A percentile compares a stretch with the other conserved stretches of the same genome.
phyloP scores from a whole-genome alignment of 2,329 filamentous ascomycete genomes.

The Fusarium brevicatenulatum region DNA sequence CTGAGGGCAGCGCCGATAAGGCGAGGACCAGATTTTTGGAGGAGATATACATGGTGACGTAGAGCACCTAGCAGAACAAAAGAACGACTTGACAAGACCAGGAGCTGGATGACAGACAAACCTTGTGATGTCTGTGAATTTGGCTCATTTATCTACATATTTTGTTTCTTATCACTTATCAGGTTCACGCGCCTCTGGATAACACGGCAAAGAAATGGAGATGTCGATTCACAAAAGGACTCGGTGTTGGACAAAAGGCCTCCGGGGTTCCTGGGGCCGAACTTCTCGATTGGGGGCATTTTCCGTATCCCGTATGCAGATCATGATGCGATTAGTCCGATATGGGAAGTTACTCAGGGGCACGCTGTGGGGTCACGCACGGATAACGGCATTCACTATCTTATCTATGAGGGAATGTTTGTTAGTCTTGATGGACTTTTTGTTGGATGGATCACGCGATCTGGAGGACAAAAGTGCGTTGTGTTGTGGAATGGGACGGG shows the following conservation, averaged over 20 bases:
- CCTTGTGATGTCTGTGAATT: background rate
- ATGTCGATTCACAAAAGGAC: background rate
- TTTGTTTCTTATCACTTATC: no score
- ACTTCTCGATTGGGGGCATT: conserved; percentile 19
- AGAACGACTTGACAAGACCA: background rate
- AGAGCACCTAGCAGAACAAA: background rate
- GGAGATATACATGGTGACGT: conserved; percentile 15
- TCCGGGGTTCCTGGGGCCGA: conserved; percentile 18
- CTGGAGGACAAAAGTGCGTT: conserved; percentile 5
- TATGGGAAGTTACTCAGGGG: conserved; percentile 15
- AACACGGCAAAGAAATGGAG: conserved; percentile 22
- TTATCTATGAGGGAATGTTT: background rate
- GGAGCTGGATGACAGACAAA: background rate
- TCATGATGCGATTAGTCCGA: conserved; percentile 5
- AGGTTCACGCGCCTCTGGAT: conserved; percentile 8
- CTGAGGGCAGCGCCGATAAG: conserved; percentile 2
- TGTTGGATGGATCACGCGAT: background rate
- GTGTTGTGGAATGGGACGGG: background rate
- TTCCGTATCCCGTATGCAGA: conserved; percentile 9
- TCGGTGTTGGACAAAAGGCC: conserved; percentile 10
- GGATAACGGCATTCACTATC: conserved; percentile 12
- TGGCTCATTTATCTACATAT: conserved; percentile 4
- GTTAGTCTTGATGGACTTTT: background rate
- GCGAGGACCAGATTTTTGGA: conserved; percentile 8
- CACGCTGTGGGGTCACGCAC: background rate